Evolutionary conservation across 306 rosid genomes (phyloP), one percentile per base, ranked within the genome.

Genomic region (Rosa persica): DNA sequence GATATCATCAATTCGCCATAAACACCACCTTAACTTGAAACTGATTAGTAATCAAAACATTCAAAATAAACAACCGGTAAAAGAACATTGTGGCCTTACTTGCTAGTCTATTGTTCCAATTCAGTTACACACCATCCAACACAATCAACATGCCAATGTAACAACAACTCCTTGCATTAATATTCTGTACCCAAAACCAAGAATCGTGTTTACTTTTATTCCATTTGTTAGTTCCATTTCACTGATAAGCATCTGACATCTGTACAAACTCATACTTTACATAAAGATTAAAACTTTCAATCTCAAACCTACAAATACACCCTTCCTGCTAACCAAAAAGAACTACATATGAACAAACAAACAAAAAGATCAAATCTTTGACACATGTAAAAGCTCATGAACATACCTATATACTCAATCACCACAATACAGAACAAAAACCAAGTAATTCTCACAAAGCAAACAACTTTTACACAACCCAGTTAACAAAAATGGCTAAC

Each of bases 401-500:
- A 54, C 64, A 76, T 44, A 76, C 42, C 47, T 74, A 73, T 48
- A 3, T 12, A 4, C 81, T 13, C 0, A 46, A 77, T 19, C 62
- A 65, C 65, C 79, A 54, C 20, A 38, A 6, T 11, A 27, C 19
- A 48, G 46, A 16, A 5, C 15, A 30, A 73, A 70, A 75, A 9
- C 42, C 62, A 54, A 47, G 58, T 4, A 68, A 5, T 25, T 55
- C 20, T 36, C 74, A 42, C 12, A 40, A 81, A 81, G 34, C 65
- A 72, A 43, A 72, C 72, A 3, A 70, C 77, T 72, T 72, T 74
- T 12, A 51, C 43, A 70, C 22, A 52, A 54, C 60, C 12, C 47
- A 73, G n/a, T 72, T 2, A 58, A 67, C 17, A 67, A 80, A 30
- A 2, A 74, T 0, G 2, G 38, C 78, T 12, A 0, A 30, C 8